phyloP scores from a whole-genome alignment of 331 rosid genomes.

The Saraca asoca region DNA sequence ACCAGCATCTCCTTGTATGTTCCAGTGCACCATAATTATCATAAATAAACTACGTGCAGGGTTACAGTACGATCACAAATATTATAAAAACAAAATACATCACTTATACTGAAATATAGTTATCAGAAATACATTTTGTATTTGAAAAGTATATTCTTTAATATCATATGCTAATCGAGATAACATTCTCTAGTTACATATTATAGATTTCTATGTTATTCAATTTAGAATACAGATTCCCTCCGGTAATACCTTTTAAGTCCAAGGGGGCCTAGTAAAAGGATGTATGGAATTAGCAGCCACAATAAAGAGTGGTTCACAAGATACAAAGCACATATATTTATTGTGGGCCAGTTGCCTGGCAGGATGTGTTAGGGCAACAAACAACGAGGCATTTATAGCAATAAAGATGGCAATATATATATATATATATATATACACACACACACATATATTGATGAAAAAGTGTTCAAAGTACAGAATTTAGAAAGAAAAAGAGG shows the following conservation, averaged over 20 bases:
- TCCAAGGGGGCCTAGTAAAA: constrained; percentile 25
- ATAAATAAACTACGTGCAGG: too few relatives aligned
- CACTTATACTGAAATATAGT: too few relatives aligned
- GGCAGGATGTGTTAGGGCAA: constrained; percentile 33
- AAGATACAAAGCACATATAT: constrained; percentile 40
- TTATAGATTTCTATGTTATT: not conserved
- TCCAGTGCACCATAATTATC: not conserved
- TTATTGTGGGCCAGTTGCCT: constrained; percentile 40
- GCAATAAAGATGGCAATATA: constrained; percentile 36
- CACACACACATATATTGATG: too few relatives aligned
- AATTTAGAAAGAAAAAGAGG: constrained; percentile 17
- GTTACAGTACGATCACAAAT: too few relatives aligned
- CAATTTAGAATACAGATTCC: constrained; percentile 35
- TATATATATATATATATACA: too few relatives aligned
- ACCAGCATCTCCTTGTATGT: constrained; percentile 47
- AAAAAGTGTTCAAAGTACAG: constrained; percentile 36
- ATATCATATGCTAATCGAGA: too few relatives aligned
- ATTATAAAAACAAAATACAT: too few relatives aligned
- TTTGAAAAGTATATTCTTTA: too few relatives aligned
- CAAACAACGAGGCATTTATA: constrained; percentile 35
- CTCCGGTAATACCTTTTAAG: constrained; percentile 36
- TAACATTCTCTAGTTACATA: too few relatives aligned
- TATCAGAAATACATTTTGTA: too few relatives aligned
- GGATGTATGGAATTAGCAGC: constrained; percentile 32
- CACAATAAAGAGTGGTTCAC: constrained; percentile 43